A percentile compares a stretch with the other conserved stretches of the same genome.
These are phyloP conservation scores for Dendrobium catenatum DNA, from an alignment of 106 monocot genomes.

Conservation along the genomic window DNA sequence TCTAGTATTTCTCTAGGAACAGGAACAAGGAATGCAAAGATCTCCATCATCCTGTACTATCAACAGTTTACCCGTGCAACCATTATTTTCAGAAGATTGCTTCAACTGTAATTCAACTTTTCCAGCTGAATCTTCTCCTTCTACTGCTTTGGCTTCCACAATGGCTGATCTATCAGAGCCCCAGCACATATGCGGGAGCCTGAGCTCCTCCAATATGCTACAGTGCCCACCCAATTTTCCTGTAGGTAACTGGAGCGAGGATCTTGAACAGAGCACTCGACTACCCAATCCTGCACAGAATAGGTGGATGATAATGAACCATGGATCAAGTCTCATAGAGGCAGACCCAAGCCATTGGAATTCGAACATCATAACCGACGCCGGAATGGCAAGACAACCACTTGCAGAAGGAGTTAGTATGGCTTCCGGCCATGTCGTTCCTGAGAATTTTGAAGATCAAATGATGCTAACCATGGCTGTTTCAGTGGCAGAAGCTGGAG, in stretches of 20 bases:
- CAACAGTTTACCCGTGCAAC: neutral
- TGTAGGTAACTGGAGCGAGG: slow-evolving; percentile 31
- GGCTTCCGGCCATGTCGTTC: slow-evolving; percentile 27
- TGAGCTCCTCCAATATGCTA: slow-evolving; percentile 4
- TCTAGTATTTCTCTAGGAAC: neutral
- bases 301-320: slow-evolving; percentile 23
- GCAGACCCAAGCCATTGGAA: slow-evolving; percentile 30
- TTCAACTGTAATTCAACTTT: neutral
- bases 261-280: slow-evolving; percentile 14
- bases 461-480: slow-evolving; percentile 92
- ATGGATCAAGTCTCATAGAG: slow-evolving; percentile 36
- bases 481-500: slow-evolving; percentile 62
- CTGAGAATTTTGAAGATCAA: slow-evolving; percentile 84
- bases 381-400: neutral
- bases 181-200: slow-evolving; percentile 27
- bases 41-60: slow-evolving; percentile 19
- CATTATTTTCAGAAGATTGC: slow-evolving; percentile 14
- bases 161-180: slow-evolving; percentile 45
- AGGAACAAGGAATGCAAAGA: slow-evolving; percentile 32
- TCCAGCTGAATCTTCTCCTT: slow-evolving; percentile 30
- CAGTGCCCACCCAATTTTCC: slow-evolving; percentile 13
- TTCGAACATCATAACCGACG: slow-evolving; percentile 20
- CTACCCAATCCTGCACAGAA: neutral
- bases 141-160: slow-evolving; percentile 40
- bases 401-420: slow-evolving; percentile 3